Base-by-base conservation (phyloP, 106 monocot species). In the Dioscorea zingiberensis region DNA sequence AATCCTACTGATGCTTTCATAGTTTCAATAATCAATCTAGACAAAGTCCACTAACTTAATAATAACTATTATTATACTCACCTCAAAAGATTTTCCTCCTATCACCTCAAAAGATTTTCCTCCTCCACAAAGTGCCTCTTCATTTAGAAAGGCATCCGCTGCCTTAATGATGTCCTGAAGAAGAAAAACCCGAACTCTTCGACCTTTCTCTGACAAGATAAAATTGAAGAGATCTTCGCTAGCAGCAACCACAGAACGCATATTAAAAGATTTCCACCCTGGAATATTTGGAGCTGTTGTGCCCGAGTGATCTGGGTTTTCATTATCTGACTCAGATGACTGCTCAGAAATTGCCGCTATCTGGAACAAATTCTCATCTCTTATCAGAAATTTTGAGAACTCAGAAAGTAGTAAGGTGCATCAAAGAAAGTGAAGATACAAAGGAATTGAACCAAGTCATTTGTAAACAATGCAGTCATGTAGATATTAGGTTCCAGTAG, bases 281-380 rank as follows among this genome's bases (percentile, higher is more conserved):
- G 54, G 70, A 21, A 21, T 47, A 58, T 59, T 54, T 21, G 64
- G 46, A 47, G 58, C 27, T 28, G 24, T 69, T 56, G 46, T 30
- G 13, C 48, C 47, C 58, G 71, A 65, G 44, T 67, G 16, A 61
- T 24, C 46, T 51, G 62, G 56, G 58, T 25, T 57, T 58, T 80
- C 73, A 63, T 60, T 70, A 26, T 47, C 61, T 25, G 69, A 75
- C 47, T 88, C 74, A 15, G 76, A 76, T 12, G 90, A 87, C 48
- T 87, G 77, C 62, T 95, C 95, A 48, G 88, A 91, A 44, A 97
- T 97, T 65, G 95, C 91, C 27, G 86, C 79, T 58, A 97, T 70
- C 95, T 95, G 88, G 60, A 74, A 62, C 11, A 13, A 58, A 45
- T 27, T 51, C 7, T 68, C 24, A 15, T 27, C 25, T 24, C 38